Base-by-base conservation (phyloP, 2,329 filamentous ascomycete genomes). In the Taxawa tesnikishii region DNA sequence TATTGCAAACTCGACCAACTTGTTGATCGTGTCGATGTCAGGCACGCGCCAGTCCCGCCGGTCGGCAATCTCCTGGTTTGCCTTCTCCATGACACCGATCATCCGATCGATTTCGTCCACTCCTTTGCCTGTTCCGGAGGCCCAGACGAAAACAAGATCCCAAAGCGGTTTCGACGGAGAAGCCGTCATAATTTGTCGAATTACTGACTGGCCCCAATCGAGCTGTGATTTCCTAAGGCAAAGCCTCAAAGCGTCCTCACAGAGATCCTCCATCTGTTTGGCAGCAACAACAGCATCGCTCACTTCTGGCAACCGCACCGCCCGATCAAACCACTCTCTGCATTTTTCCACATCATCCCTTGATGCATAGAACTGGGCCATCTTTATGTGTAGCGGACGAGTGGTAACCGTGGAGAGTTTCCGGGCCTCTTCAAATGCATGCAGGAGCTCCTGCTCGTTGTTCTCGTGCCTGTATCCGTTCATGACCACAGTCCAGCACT, bases 81-180 rank as follows among this genome's bases (percentile, higher is more conserved):
- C 42, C 7, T 41, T 36, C 31, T 63, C 54, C 67, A 84, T 78
- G 13, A 76, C 65, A 26, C 70, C 62, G 37, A 90, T 70, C 73
- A 87, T 84, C 42, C 75, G 71, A 34, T 73, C 68, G 38, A 87
- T 67, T 49, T 83, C 75, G 52, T 83, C 73, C 1, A 80, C 71
- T 2, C 75, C 73, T 48, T 78, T 81, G 13, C 77, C 80, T 33
- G 75, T 70, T 6, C 79, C 68, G 9, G 81, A 75, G 17, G 83
- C 78, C 75, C 80, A 87, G 32, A 83, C 72, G 26, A 90, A 69
- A 9, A 83, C 62, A 9, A 77, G 67, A 47, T 90, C 79, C 75
- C 81, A 84, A 14, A 68, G 29, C 4, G 16, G 13, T 32, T 57
- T 54, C 5, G 42, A 31, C 3, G 52, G 49, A 17, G 46, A 46